phyloP scores from a whole-genome alignment of 2,329 filamentous ascomycete genomes.

The Xylariomycetidae sp. region DNA sequence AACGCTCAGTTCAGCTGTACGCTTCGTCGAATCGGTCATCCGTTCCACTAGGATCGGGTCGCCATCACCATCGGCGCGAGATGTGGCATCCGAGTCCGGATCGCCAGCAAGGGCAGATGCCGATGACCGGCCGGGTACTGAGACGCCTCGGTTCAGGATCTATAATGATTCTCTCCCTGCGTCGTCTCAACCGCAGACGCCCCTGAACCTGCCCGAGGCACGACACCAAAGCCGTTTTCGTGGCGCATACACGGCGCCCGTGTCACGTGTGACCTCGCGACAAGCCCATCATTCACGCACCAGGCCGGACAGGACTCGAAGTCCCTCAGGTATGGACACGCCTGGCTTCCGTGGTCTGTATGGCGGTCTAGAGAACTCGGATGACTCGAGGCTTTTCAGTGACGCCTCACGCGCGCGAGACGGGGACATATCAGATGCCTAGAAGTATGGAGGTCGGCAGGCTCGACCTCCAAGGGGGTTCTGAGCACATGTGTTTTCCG shows the following conservation, averaged over 20 bases:
- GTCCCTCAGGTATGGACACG: constrained; percentile 33
- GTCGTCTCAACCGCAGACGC: constrained; percentile 43
- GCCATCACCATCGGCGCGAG: constrained; percentile 10
- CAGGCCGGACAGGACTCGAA: constrained; percentile 22
- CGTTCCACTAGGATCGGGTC: constrained; percentile 13
- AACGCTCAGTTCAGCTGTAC: constrained; percentile 21
- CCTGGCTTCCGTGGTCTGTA: constrained; percentile 41
- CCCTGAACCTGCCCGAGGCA: constrained; percentile 41
- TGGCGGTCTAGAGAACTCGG: constrained; percentile 42
- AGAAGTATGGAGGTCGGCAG: constrained; percentile 1
- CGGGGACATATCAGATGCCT: constrained; percentile 3
- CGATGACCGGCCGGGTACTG: constrained; percentile 7
- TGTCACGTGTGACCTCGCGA: constrained; percentile 10
- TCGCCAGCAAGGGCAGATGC: constrained; percentile 10
- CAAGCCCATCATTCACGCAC: constrained; percentile 7
- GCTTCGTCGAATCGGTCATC: constrained; percentile 20
- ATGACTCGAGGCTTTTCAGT: constrained; percentile 33
- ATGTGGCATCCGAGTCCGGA: constrained; percentile 5
- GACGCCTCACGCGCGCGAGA: constrained; percentile 12
- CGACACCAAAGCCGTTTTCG: constrained; percentile 38
- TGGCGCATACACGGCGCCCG: constrained; percentile 39
- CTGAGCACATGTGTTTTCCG: too few relatives aligned
- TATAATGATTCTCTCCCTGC: constrained; percentile 42
- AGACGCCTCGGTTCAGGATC: constrained; percentile 28
- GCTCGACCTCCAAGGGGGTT: too few relatives aligned